A percentile compares a stretch with the other conserved stretches of the same genome.
Evolutionary conservation across 345 rosid species (phyloP).

Genomic region (Leavenworthia alabamica): DNA sequence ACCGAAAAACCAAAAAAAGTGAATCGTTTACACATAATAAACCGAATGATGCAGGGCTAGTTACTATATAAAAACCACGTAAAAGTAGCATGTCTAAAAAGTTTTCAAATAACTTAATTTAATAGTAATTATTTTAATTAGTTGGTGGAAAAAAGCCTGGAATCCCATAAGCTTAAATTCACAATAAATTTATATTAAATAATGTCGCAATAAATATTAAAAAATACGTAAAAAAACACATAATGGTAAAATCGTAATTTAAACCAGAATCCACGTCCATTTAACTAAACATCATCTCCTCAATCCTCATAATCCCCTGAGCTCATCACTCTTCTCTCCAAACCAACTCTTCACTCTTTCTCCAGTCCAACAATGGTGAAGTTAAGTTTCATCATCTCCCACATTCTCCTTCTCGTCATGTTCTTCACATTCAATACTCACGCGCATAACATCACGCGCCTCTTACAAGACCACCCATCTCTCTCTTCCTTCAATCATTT

Average conservation of each 20-base stretch:
- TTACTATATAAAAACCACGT: too few species aligned
- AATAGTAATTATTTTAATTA: too few species aligned
- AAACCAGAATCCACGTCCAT: neutral
- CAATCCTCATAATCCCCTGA: conserved; percentile 13
- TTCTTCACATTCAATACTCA: conserved; percentile 29
- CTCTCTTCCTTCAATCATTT: conserved; percentile 85
- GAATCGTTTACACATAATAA: too few species aligned
- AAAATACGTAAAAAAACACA: neutral
- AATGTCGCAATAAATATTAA: neutral
- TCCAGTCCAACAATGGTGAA: conserved; percentile 24
- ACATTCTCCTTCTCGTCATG: conserved; percentile 24
- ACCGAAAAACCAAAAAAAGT: too few species aligned
- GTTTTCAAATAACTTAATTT: too few species aligned
- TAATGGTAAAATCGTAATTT: conserved; percentile 18
- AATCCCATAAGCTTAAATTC: conserved; percentile 15
- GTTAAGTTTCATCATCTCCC: conserved; percentile 2
- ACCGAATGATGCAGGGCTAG: too few species aligned
- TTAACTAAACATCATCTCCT: conserved; percentile 9
- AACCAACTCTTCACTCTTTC: neutral
- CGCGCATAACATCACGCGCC: conserved; percentile 73
- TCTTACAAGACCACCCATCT: conserved; percentile 59
- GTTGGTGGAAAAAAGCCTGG: too few species aligned
- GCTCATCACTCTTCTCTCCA: neutral
- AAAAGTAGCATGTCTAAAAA: too few species aligned
- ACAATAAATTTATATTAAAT: neutral